Evolutionary conservation across 2,329 filamentous ascomycete species (phyloP), one percentile per base, ranked within the genome.

Genomic region (Penicillium sp.): DNA sequence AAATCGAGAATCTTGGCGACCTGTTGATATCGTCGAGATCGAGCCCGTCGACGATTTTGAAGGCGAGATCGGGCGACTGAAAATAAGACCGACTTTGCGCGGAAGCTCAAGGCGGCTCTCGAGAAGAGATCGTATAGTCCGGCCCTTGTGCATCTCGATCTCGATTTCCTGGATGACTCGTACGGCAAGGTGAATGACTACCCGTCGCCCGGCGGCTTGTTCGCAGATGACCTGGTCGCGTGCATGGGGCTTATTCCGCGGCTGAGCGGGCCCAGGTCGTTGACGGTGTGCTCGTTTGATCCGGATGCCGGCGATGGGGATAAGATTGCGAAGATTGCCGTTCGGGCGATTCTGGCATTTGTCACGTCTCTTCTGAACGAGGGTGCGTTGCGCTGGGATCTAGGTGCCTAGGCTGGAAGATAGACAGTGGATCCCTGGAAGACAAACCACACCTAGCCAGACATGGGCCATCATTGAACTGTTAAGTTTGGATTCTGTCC

Each of bases 101-200:
- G 26, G 13, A 60, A 66, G 52, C 31, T 71, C 44, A 45, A 52
- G 26, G 41, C 45, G 11, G n/a, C 29, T 5, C 19, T 45, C 1
- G 13, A 49, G 29, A n/a, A 48, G 35, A 26, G 47, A 46, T 58
- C 5, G 26, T 69, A 64, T 48, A 58, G 54, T 35, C 54, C 57
- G n/a, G 69, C 71, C 3, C 65, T 77, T 53, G 71, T 78, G 7
- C 77, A 79, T 51, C 56, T 79, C 2, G 77, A 79, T 49, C 66
- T 78, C 6, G 77, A 78, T 56, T 66, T 70, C 5, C 64, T 79
- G 5, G 76, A 79, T 49, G 61, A 68, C 2, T 73, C 70, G 1
- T 63, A 76, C 13, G 76, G 76, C 0, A 69, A 67, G n/a, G 76
- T 72, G 4, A 78, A 79, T 60, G 73, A 73, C 41, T 78, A 73